Base-by-base conservation (phyloP, 495 filamentous ascomycete species). In the Aspergillus bertholletiae region DNA sequence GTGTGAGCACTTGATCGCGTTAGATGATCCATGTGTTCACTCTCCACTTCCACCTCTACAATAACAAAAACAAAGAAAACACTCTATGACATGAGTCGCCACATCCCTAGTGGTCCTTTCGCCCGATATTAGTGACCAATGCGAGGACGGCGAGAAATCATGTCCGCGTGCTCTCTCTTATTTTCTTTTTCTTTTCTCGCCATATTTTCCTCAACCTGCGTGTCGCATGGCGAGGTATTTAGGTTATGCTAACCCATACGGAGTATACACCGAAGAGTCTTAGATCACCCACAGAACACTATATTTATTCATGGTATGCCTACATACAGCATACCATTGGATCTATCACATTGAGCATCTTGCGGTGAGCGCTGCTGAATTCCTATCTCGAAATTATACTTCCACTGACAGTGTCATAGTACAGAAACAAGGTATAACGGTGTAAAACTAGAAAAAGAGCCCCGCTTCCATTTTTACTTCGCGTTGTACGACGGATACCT, bases 11-110 rank as follows among this genome's bases (percentile, higher is more conserved):
- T 43, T 18, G 13, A 43, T 43, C 13, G 18, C 39, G 39, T 43
- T 43, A 43, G 39, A 17, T 5, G 1, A 7, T 43, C 18, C 39
- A 43, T 43, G 39, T 22, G 39, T 43, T 43, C 39, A n/a, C n/a
- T n/a, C n/a, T n/a, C n/a, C n/a, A n/a, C n/a, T n/a, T n/a, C n/a
- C n/a, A n/a, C n/a, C n/a, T n/a, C n/a, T n/a, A n/a, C n/a, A n/a
- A n/a, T n/a, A n/a, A n/a, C n/a, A n/a, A n/a, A n/a, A 43, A 43
- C 39, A 43, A 43, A 43, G 39, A 43, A 43, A 43, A 43, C 39
- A 43, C 22, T 8, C 39, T 43, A 21, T 43, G 17, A 17, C 39
- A 22, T 43, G 4, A 43, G 39, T 18, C 17, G 39, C 39, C 39
- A 43, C 39, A 43, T 43, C 39, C n/a, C 39, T 43, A 43, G 39